Evolutionary conservation across 495 filamentous ascomycete genomes (phyloP).

Genomic region (Penicillium arizonense): DNA sequence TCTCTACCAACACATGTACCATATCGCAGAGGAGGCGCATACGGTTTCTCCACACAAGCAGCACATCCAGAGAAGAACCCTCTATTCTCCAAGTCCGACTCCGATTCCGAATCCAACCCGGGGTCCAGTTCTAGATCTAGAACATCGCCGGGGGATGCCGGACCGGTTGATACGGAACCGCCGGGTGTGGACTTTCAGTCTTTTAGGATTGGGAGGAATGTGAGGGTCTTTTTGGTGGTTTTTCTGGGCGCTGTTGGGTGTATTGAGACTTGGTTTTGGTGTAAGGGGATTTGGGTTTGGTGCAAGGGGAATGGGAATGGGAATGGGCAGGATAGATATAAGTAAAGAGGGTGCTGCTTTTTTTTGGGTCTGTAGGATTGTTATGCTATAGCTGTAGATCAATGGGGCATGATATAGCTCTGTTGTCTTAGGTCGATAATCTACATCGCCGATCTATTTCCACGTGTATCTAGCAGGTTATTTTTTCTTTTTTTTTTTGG

Average conservation of each 20-base stretch:
- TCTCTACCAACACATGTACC: too few species aligned
- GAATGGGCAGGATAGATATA: neutral
- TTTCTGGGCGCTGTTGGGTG: constrained; percentile 16
- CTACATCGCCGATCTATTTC: too few species aligned
- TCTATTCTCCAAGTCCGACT: too few species aligned
- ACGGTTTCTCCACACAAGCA: too few species aligned
- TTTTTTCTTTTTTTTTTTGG: too few species aligned
- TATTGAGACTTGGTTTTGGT: constrained; percentile 72
- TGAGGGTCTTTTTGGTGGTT: constrained; percentile 16
- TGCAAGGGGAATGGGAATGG: constrained; percentile 9
- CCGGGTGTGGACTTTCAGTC: constrained; percentile 9
- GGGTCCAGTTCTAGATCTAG: neutral
- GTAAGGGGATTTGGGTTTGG: constrained; percentile 64
- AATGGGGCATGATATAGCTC: too few species aligned
- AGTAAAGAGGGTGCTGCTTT: neutral
- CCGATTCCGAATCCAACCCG: neutral
- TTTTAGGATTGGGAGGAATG: constrained; percentile 16
- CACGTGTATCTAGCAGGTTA: too few species aligned
- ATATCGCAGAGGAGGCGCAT: too few species aligned
- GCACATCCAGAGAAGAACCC: too few species aligned
- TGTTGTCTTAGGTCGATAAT: too few species aligned
- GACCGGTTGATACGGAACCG: neutral
- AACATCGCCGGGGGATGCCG: neutral
- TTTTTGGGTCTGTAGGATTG: too few species aligned
- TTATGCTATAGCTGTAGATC: too few species aligned